Evolutionary conservation across 148 eudicot genomes (phyloP).

Genomic region (Chenopodium album): DNA sequence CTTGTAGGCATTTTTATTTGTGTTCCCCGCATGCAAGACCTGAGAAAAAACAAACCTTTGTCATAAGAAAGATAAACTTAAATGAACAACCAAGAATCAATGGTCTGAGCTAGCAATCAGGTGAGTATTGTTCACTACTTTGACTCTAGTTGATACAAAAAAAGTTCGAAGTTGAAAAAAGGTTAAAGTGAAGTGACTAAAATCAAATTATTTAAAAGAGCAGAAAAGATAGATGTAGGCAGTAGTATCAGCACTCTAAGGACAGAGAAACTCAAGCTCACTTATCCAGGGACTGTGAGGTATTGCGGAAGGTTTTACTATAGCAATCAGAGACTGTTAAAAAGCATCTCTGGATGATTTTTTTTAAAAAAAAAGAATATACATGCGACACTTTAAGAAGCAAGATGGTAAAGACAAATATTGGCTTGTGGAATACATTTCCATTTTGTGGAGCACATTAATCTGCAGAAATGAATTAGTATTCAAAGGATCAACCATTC

Average conservation of each 20-base stretch:
- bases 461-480: neutral
- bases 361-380: too few species aligned
- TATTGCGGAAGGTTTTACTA: neutral
- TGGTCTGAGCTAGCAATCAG: neutral
- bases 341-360: too few species aligned
- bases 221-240: neutral
- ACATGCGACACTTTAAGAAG: too few species aligned
- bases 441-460: too few species aligned
- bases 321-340: neutral
- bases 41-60: constrained; percentile 19
- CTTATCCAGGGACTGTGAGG: neutral
- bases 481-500: neutral
- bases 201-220: neutral
- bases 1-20: constrained; percentile 70
- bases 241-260: neutral
- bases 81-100: neutral
- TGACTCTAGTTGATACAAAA: neutral
- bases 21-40: constrained; percentile 51
- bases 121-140: neutral
- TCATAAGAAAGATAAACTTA: neutral
- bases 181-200: neutral
- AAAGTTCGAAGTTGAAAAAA: neutral
- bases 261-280: neutral
- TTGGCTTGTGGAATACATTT: too few species aligned
- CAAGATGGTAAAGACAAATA: too few species aligned